A percentile compares a stretch with the other conserved stretches of the same genome.
Conservation (phyloP, 1,284 basidiomycete genomes). For the Leccinum pallidistipes region DNA sequence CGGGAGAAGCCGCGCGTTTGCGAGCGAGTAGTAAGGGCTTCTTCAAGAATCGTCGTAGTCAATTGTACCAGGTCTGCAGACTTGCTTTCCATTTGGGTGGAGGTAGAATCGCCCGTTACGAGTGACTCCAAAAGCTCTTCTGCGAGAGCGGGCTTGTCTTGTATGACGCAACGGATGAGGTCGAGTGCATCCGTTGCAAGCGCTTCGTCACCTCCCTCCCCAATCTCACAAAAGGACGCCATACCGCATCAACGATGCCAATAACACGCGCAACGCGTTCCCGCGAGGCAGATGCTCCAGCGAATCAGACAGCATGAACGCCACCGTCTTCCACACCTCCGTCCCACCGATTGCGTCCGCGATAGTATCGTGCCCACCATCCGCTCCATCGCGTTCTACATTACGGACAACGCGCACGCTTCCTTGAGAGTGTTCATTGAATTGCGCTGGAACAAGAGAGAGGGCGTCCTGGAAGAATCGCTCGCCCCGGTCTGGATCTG, state of each 20-base stretch:
- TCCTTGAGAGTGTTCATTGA: constrained; percentile 80
- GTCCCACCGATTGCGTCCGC: constrained; percentile 34
- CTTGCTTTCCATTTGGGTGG: constrained; percentile 21
- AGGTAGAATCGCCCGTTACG: constrained; percentile 39
- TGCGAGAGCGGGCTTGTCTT: constrained; percentile 64
- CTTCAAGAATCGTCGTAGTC: constrained; percentile 82
- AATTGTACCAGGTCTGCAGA: constrained; percentile 68
- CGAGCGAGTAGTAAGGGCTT: constrained; percentile 59
- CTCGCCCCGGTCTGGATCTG: constrained; percentile 74
- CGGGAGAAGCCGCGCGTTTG: constrained; percentile 48
- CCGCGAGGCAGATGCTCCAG: constrained; percentile 65
- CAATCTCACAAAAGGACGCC: constrained; percentile 41
- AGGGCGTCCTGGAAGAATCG: constrained; percentile 34
- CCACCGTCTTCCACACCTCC: constrained; percentile 42
- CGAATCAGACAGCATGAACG: constrained; percentile 84
- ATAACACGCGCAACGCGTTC: constrained; percentile 57
- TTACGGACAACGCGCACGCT: constrained; percentile 56
- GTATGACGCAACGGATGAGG: constrained; percentile 74
- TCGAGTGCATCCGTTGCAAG: constrained; percentile 75
- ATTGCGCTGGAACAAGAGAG: constrained; percentile 39
- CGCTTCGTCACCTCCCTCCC: constrained; percentile 54
- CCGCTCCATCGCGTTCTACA: constrained; percentile 68
- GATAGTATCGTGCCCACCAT: constrained; percentile 70
- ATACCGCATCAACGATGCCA: constrained; percentile 26
- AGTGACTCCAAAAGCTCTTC: constrained; percentile 67